These are phyloP conservation scores for Chaetomium olivaceum DNA, from an alignment of 2,329 filamentous ascomycete species.

Conservation along the genomic window DNA sequence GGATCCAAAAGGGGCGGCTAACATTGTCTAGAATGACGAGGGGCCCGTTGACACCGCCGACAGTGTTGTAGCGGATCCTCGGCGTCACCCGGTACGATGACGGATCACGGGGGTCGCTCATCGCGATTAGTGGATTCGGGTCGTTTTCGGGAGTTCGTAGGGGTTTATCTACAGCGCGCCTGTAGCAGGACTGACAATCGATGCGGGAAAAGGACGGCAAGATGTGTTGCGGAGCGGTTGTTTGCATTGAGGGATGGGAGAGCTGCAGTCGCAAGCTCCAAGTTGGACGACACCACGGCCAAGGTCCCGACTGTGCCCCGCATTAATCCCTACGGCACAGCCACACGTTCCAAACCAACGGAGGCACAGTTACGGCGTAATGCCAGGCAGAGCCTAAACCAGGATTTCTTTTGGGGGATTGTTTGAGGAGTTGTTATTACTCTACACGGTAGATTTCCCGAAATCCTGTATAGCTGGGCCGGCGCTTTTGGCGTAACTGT, in stretches of 20 bases:
- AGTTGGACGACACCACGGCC: conserved; percentile 23
- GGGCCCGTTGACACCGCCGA: conserved; percentile 95
- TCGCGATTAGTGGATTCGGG: conserved; percentile 37
- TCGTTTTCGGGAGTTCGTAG: background rate
- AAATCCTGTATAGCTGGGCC: background rate
- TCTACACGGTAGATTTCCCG: background rate
- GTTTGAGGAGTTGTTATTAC: background rate
- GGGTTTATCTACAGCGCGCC: conserved; percentile 22
- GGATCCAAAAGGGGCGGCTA: conserved; percentile 37
- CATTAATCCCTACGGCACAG: conserved; percentile 27
- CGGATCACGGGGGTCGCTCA: conserved; percentile 59
- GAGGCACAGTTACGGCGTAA: conserved; percentile 17
- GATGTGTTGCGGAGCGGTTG: conserved; percentile 19
- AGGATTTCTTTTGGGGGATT: background rate
- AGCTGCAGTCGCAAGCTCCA: conserved; percentile 31
- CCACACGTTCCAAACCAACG: conserved; percentile 28
- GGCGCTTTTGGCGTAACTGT: background rate
- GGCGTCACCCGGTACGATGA: conserved; percentile 62
- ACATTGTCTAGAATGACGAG: conserved; percentile 98
- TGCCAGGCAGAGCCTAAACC: background rate
- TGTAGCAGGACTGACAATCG: conserved; percentile 25
- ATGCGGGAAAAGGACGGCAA: conserved; percentile 1
- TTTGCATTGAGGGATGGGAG: conserved; percentile 22
- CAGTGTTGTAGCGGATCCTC: conserved; percentile 90
- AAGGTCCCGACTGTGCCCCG: conserved; percentile 26